These are phyloP conservation scores for Phoenix roebelenii DNA, from an alignment of 176 grass and related monocot species.

Conservation along the genomic window DNA sequence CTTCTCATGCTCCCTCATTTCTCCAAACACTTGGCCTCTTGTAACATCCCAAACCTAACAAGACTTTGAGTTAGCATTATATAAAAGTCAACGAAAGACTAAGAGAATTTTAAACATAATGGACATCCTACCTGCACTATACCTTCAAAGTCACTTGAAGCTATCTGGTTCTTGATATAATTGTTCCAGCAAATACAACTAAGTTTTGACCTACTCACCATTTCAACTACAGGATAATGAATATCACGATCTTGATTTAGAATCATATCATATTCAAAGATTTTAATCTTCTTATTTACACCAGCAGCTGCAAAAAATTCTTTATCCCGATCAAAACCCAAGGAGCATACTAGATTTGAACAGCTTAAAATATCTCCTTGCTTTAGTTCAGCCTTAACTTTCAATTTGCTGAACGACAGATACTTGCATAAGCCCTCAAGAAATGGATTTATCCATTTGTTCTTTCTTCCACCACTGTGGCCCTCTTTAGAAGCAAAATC, in stretches of 20 bases:
- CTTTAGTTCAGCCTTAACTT: conserved; percentile 81
- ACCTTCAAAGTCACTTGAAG: conserved; percentile 97
- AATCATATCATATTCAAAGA: conserved; percentile 87
- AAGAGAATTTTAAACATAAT: background rate
- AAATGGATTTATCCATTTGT: conserved; percentile 87
- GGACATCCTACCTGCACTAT: conserved; percentile 62
- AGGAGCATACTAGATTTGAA: conserved; percentile 90
- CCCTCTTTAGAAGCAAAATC: conserved; percentile 40
- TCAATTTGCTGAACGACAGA: conserved; percentile 77
- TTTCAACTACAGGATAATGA: conserved; percentile 96
- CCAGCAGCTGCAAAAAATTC: conserved; percentile 96
- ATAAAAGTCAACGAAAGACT: background rate
- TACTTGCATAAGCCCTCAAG: conserved; percentile 86
- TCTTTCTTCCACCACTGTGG: conserved; percentile 39
- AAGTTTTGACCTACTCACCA: conserved; percentile 88
- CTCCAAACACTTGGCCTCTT: conserved; percentile 77
- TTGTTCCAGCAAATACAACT: conserved; percentile 97
- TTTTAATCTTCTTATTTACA: conserved; percentile 99
- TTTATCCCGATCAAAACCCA: conserved; percentile 90
- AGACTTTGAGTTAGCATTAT: conserved; percentile 6
- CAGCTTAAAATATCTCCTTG: conserved; percentile 84
- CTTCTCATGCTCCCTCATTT: conserved; percentile 95
- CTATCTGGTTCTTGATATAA: conserved; percentile 94
- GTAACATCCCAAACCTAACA: conserved; percentile 93
- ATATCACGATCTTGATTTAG: conserved; percentile 89